Percentiles rank a stretch among this genome's conserved stretches.
Evolutionary conservation across 208 protist species (phyloP).

Genomic region (Trypanosoma cruzi): DNA sequence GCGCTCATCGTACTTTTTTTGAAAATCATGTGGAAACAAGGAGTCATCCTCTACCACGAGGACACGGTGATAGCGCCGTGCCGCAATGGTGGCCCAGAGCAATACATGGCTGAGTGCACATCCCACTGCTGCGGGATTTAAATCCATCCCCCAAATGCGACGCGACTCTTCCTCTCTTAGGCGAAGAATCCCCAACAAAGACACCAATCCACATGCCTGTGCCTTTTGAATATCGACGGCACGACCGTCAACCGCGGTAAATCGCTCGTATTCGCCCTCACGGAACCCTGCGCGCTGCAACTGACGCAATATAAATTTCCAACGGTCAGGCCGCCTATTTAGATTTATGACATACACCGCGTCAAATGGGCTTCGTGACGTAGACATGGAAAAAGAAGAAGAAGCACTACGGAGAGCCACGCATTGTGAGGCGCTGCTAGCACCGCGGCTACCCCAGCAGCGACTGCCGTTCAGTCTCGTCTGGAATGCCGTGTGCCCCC

Average conservation of each 20-base stretch:
- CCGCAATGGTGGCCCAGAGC: conserved; percentile 71
- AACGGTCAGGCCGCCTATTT: conserved; percentile 64
- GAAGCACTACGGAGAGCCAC: conserved; percentile 12
- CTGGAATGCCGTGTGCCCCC: neutral
- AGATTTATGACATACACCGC: conserved; percentile 74
- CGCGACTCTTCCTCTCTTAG: conserved; percentile 37
- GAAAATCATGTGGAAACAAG: conserved; percentile 43
- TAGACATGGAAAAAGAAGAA: neutral
- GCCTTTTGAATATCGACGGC: conserved; percentile 26
- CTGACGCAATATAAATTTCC: conserved; percentile 41
- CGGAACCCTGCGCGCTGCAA: conserved; percentile 36
- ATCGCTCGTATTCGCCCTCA: conserved; percentile 36
- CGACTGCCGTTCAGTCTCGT: neutral
- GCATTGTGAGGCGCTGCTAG: neutral
- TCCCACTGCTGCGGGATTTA: conserved; percentile 74
- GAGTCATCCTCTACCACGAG: conserved; percentile 67
- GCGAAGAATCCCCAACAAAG: conserved; percentile 52
- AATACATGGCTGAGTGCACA: conserved; percentile 79
- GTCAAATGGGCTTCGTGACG: conserved; percentile 11
- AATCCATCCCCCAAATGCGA: conserved; percentile 87
- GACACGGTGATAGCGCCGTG: conserved; percentile 28
- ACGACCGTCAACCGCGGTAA: conserved; percentile 62
- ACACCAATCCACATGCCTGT: conserved; percentile 51
- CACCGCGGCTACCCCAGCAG: neutral
- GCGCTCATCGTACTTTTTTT: conserved; percentile 29